phyloP scores from a whole-genome alignment of 805 yeast species.

The Zygosaccharomyces siamensis region DNA sequence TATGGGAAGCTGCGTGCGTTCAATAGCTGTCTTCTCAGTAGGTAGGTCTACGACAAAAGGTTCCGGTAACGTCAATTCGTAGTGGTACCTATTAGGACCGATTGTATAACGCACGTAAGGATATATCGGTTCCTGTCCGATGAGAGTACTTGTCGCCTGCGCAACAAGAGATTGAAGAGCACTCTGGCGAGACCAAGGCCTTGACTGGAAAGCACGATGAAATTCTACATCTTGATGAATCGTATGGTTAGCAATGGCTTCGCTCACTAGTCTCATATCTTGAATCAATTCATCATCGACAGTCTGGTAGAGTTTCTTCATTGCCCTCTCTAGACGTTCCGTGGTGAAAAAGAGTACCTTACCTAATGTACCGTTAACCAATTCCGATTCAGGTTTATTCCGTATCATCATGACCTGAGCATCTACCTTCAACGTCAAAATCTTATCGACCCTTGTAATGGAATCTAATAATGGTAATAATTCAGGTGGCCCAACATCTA shows the following conservation, averaged over 20 bases:
- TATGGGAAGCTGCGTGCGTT: slow-evolving; percentile 61
- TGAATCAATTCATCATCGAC: slow-evolving; percentile 27
- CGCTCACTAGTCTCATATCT: slow-evolving; percentile 34
- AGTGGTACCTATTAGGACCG: slow-evolving; percentile 24
- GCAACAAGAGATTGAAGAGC: slow-evolving; percentile 19
- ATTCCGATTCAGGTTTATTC: slow-evolving; percentile 58
- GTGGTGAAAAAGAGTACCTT: slow-evolving; percentile 46
- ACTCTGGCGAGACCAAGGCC: slow-evolving; percentile 18
- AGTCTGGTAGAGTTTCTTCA: slow-evolving; percentile 24
- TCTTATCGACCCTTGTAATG: slow-evolving; percentile 65
- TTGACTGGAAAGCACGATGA: slow-evolving; percentile 21
- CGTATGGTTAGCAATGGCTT: slow-evolving; percentile 27
- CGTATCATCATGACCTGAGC: slow-evolving; percentile 95
- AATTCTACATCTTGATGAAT: slow-evolving; percentile 27
- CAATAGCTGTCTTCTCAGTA: slow-evolving; percentile 30
- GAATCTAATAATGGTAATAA: slow-evolving; percentile 41
- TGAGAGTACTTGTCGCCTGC: slow-evolving; percentile 17
- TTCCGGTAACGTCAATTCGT: slow-evolving; percentile 36
- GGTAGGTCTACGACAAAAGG: slow-evolving; percentile 40
- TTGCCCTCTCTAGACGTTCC: slow-evolving; percentile 20
- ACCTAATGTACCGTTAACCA: slow-evolving; percentile 93
- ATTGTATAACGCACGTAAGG: slow-evolving; percentile 36
- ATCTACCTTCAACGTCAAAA: slow-evolving; percentile 63
- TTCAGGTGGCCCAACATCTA: slow-evolving; percentile 38
- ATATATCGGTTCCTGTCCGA: slow-evolving; percentile 17